Evolutionary conservation across 2,329 filamentous ascomycete genomes (phyloP).

Genomic region (Botryosphaeria dothidea): DNA sequence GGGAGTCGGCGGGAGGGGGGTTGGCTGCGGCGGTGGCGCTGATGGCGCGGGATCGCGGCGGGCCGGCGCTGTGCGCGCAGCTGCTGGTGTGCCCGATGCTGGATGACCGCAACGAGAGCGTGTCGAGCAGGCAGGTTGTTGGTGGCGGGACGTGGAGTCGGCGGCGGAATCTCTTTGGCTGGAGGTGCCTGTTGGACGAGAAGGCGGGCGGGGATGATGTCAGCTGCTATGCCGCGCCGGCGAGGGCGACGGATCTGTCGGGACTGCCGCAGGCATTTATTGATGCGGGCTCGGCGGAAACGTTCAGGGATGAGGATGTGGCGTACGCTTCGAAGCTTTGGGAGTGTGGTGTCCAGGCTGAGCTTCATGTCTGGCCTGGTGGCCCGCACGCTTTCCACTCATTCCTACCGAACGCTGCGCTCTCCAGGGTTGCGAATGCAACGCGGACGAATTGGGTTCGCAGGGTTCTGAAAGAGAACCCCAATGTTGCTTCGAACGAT

Average conservation of each 20-base stretch:
- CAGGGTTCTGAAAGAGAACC: not conserved
- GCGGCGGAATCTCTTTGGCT: constrained; percentile 44
- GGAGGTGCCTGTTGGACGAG: constrained; percentile 44
- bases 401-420: not conserved
- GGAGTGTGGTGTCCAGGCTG: constrained; percentile 43
- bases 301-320: constrained; percentile 46
- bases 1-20: constrained; percentile 47
- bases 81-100: constrained; percentile 52
- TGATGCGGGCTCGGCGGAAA: constrained; percentile 46
- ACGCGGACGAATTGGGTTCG: not conserved
- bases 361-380: constrained; percentile 49
- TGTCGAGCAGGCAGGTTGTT: constrained; percentile 35
- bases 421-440: not conserved
- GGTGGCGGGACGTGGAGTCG: constrained; percentile 38
- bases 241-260: constrained; percentile 32
- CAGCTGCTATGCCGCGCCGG: constrained; percentile 40
- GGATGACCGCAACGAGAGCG: constrained; percentile 44
- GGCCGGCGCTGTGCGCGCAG: constrained; percentile 40
- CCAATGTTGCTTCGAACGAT: not conserved
- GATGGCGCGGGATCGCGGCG: constrained; percentile 37
- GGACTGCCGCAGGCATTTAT: constrained; percentile 48
- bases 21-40: constrained; percentile 43
- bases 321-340: constrained; percentile 44
- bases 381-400: not conserved
- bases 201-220: constrained; percentile 36